Conservation (phyloP, 108 stramenopile species). For the Skeletonema menzelii region DNA sequence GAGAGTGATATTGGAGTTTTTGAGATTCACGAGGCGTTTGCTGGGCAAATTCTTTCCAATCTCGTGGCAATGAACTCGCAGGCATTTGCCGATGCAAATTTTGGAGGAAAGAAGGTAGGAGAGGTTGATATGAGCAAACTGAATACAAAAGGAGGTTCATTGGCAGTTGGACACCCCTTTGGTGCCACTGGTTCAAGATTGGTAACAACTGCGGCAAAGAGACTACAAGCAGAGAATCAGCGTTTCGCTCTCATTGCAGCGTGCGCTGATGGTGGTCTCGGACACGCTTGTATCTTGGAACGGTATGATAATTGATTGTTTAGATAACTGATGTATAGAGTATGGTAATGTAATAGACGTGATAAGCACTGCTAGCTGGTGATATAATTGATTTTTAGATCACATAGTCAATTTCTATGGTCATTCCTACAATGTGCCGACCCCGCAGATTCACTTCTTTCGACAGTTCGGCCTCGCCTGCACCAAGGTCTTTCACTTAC, state of each 20-base stretch:
- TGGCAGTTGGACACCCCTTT: slow-evolving; percentile 99
- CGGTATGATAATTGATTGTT: slow-evolving; percentile 73
- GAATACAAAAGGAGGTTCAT: slow-evolving; percentile 96
- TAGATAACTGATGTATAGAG: neutral
- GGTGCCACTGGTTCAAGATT: slow-evolving; percentile 95
- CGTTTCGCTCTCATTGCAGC: slow-evolving; percentile 96
- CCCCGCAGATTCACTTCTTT: too few relatives aligned
- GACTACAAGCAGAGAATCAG: slow-evolving; percentile 91
- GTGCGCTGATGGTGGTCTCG: slow-evolving; percentile 98
- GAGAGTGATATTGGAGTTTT: slow-evolving; percentile 91
- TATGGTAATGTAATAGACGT: neutral
- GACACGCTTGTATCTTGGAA: slow-evolving; percentile 91
- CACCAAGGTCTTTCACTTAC: too few relatives aligned
- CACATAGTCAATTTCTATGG: too few relatives aligned
- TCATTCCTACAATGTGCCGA: too few relatives aligned
- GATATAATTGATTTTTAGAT: too few relatives aligned
- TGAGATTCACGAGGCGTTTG: slow-evolving; percentile 99
- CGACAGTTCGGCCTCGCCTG: too few relatives aligned
- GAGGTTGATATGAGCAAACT: slow-evolving; percentile 89
- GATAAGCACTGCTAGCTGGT: too few relatives aligned
- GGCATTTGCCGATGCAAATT: slow-evolving; percentile 87
- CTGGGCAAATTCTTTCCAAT: slow-evolving; percentile 97
- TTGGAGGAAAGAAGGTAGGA: slow-evolving; percentile 90
- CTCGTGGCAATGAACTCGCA: slow-evolving; percentile 94
- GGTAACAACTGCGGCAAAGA: slow-evolving; percentile 95